Evolutionary conservation across 163 green algal genomes (phyloP).

Genomic region (Coccomyxa subellipsoidea): DNA sequence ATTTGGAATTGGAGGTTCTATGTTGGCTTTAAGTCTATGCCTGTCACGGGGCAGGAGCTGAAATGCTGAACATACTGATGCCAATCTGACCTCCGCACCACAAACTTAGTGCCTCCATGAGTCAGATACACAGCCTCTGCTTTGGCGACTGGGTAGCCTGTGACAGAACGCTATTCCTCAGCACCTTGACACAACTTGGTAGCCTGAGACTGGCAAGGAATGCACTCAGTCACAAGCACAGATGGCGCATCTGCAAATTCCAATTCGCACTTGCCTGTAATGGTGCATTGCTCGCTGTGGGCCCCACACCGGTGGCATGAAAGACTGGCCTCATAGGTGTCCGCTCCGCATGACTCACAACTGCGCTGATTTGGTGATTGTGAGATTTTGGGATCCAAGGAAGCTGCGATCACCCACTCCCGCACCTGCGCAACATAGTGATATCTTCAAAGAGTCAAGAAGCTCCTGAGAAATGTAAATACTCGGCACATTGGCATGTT

Average conservation of each 20-base stretch:
- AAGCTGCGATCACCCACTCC: neutral
- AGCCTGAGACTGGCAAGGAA: no score
- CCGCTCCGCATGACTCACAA: neutral
- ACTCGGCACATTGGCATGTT: neutral
- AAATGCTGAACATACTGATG: neutral
- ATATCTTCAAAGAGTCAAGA: neutral
- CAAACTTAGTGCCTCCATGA: neutral
- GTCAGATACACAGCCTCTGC: neutral
- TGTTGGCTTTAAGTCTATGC: neutral
- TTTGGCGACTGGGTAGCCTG: neutral
- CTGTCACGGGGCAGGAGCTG: neutral
- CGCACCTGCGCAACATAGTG: neutral
- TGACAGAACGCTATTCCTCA: neutral
- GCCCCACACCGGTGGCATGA: neutral
- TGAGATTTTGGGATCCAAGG: neutral
- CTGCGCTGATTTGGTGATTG: neutral
- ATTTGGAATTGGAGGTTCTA: no score
- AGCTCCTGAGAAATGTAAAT: neutral
- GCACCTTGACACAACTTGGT: neutral
- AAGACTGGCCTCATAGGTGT: neutral
- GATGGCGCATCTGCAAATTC: no score
- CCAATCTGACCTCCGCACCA: neutral
- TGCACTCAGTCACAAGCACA: no score
- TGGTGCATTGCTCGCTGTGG: neutral
- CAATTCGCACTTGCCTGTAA: neutral